phyloP scores from a whole-genome alignment of 345 rosid species.

The Ceriops decandra region DNA sequence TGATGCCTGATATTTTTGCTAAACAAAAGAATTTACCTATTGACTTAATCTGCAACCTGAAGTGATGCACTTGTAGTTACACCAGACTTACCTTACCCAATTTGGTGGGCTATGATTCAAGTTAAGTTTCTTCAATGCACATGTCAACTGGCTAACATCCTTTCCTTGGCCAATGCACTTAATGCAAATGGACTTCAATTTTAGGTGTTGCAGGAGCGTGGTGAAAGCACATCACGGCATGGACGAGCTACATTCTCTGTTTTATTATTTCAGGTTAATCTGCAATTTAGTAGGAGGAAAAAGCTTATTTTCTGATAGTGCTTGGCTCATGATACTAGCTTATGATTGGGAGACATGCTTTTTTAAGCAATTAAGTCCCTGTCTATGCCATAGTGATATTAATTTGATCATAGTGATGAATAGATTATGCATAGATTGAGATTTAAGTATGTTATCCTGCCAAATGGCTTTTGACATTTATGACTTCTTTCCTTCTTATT shows the following conservation, averaged over 20 bases:
- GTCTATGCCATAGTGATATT: not conserved
- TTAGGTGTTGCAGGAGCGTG: conserved; percentile 97
- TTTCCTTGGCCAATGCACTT: conserved; percentile 18
- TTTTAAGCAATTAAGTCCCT: conserved; percentile 8
- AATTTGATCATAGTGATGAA: conserved; percentile 1
- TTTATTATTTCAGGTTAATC: conserved; percentile 86
- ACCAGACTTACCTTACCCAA: too few species aligned
- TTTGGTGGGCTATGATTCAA: too few species aligned
- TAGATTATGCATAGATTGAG: too few species aligned
- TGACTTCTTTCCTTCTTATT: not conserved
- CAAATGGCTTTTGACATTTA: not conserved
- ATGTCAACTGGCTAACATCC: not conserved
- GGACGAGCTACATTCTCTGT: conserved; percentile 99
- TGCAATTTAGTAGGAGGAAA: not conserved
- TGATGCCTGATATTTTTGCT: not conserved
- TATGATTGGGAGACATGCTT: conserved; percentile 19
- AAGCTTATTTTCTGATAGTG: not conserved
- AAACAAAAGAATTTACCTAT: not conserved
- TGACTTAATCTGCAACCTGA: not conserved
- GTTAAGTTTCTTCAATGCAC: not conserved
- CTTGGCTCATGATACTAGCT: conserved; percentile 9
- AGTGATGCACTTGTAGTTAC: not conserved
- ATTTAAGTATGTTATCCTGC: not conserved
- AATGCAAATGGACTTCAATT: conserved; percentile 17
- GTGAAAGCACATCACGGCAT: conserved; percentile 99